A percentile compares a stretch with the other conserved stretches of the same genome.
These are phyloP conservation scores for Solanum tarijense DNA, from an alignment of 257 asterid species.

Conservation along the genomic window DNA sequence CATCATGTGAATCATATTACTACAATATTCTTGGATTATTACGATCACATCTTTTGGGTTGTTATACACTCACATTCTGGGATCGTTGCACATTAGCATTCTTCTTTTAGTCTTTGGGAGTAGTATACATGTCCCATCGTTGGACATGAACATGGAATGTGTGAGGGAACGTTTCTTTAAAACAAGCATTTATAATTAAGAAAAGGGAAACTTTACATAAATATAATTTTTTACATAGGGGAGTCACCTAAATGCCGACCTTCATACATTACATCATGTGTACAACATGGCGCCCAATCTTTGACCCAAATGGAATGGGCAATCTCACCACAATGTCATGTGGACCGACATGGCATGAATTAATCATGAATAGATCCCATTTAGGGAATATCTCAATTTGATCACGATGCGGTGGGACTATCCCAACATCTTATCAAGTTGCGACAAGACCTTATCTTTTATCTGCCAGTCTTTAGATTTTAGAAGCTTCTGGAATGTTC, in stretches of 20 bases:
- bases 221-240: not conserved
- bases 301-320: not conserved
- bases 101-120: not conserved
- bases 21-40: not conserved
- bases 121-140: not conserved
- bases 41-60: not conserved
- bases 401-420: not conserved
- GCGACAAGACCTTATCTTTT: not conserved
- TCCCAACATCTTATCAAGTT: not conserved
- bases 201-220: not conserved
- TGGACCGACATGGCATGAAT: not conserved
- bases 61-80: not conserved
- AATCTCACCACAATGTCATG: not conserved
- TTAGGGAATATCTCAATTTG: not conserved
- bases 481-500: no score
- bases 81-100: not conserved
- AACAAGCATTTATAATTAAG: not conserved
- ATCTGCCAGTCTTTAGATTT: not conserved
- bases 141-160: not conserved
- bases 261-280: not conserved
- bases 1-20: not conserved
- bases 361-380: not conserved
- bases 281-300: not conserved
- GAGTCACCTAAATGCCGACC: not conserved
- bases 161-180: not conserved